Conservation (phyloP, 352 stramenopile species). For the Poterioochromonas sp. region DNA sequence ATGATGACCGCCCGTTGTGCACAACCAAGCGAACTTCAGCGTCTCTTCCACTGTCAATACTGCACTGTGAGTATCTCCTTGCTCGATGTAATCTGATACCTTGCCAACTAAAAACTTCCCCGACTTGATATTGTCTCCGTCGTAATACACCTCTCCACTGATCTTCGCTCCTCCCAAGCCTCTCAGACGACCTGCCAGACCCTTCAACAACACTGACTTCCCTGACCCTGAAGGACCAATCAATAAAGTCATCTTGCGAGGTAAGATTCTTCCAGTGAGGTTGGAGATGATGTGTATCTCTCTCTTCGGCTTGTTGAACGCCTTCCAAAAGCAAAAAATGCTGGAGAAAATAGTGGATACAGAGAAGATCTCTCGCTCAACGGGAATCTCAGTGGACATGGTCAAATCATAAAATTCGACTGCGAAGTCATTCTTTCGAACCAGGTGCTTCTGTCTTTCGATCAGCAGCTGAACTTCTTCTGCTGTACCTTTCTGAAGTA, state of each 20-base stretch:
- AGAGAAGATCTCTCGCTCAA: background rate
- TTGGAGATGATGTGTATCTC: background rate
- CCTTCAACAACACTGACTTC: slow-evolving; percentile 43
- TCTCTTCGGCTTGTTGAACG: too few species aligned
- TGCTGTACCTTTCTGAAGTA: background rate
- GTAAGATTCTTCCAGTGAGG: background rate
- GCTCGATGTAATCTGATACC: slow-evolving; percentile 67
- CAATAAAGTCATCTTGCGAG: slow-evolving; percentile 8
- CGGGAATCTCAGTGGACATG: background rate
- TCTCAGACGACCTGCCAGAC: slow-evolving; percentile 47
- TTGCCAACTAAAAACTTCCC: slow-evolving; percentile 48
- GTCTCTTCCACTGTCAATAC: slow-evolving; percentile 82
- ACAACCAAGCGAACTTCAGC: slow-evolving; percentile 78
- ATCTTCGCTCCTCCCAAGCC: slow-evolving; percentile 37
- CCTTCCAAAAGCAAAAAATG: background rate
- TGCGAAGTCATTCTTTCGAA: background rate
- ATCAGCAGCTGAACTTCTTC: background rate
- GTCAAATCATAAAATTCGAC: background rate
- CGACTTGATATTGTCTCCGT: slow-evolving; percentile 48
- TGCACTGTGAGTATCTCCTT: slow-evolving; percentile 72
- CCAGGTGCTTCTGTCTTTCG: background rate
- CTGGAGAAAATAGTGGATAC: background rate
- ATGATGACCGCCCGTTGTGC: slow-evolving; percentile 49
- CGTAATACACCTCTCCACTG: slow-evolving; percentile 50
- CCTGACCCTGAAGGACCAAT: slow-evolving; percentile 19